Evolutionary conservation across 2,329 filamentous ascomycete species (phyloP).

Genomic region (Chaetomiaceae sp.): DNA sequence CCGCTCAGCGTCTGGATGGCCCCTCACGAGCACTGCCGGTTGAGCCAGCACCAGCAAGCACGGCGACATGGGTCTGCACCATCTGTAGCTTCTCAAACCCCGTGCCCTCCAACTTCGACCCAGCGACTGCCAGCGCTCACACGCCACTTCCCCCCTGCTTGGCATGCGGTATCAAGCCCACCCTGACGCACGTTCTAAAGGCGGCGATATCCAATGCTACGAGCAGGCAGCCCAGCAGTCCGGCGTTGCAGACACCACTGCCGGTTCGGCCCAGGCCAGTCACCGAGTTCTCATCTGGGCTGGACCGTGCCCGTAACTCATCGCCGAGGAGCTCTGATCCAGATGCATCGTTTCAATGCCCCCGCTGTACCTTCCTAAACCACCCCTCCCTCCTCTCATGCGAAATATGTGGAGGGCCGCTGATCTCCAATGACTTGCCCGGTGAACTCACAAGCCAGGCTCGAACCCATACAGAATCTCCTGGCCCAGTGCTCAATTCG

Average conservation of each 20-base stretch:
- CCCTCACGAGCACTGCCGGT: conserved; percentile 40
- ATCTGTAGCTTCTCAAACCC: conserved; percentile 96
- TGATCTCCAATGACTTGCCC: conserved; percentile 53
- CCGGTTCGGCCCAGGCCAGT: conserved; percentile 30
- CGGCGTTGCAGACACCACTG: conserved; percentile 28
- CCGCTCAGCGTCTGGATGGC: conserved; percentile 42
- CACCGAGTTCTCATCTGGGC: conserved; percentile 17
- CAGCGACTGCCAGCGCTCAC: conserved; percentile 70
- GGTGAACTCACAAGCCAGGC: conserved; percentile 38
- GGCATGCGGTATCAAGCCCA: conserved; percentile 90
- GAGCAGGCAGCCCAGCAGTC: conserved; percentile 42
- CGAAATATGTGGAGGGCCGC: conserved; percentile 82
- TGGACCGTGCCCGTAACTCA: conserved; percentile 7
- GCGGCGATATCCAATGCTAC: conserved; percentile 74
- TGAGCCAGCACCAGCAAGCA: conserved; percentile 48
- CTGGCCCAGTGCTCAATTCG: conserved; percentile 62
- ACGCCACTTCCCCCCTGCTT: conserved; percentile 82
- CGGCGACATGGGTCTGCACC: conserved; percentile 88
- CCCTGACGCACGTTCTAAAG: conserved; percentile 76
- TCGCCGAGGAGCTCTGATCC: conserved; percentile 28
- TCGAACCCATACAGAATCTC: conserved; percentile 63
- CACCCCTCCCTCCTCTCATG: conserved; percentile 81
- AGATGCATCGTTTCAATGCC: conserved; percentile 59
- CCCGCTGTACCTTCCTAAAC: conserved; percentile 89
- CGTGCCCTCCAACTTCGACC: conserved; percentile 90